Conservation (phyloP, 768 basidiomycete species). For the Lenzites betulinus region DNA sequence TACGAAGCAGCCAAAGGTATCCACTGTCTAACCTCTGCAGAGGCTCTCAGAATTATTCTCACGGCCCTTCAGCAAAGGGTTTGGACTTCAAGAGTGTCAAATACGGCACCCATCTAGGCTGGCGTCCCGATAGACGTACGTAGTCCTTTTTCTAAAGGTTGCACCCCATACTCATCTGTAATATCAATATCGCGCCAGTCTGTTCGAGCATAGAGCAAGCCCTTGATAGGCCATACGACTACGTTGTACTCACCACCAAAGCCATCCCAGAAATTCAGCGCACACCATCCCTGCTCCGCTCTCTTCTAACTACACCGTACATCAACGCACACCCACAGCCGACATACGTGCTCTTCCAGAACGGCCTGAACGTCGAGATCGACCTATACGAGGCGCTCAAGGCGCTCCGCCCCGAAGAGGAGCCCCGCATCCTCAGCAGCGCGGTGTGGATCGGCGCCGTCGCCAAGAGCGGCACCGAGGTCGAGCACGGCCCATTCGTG, state of each 20-base stretch:
- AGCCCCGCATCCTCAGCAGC: conserved; percentile 55
- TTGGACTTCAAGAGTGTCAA: conserved; percentile 58
- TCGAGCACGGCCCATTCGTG: conserved; percentile 56
- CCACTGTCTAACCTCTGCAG: too few relatives aligned
- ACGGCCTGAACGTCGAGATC: conserved; percentile 70
- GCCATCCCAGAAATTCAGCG: conserved; percentile 65
- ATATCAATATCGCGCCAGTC: conserved; percentile 47
- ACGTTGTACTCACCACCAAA: conserved; percentile 71
- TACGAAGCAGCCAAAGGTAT: conserved; percentile 59
- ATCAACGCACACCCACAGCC: conserved; percentile 50
- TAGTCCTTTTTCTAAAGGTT: background rate
- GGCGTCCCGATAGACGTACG: conserved; percentile 68
- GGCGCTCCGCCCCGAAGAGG: conserved; percentile 39
- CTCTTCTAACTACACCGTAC: conserved; percentile 54
- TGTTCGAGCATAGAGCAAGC: conserved; percentile 61
- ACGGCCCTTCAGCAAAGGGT: conserved; percentile 53
- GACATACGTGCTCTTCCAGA: conserved; percentile 65
- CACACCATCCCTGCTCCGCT: conserved; percentile 57
- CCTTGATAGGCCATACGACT: conserved; percentile 58
- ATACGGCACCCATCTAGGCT: conserved; percentile 57
- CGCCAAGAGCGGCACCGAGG: conserved; percentile 40
- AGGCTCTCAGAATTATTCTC: too few relatives aligned
- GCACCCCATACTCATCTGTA: background rate
- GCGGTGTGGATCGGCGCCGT: conserved; percentile 55
- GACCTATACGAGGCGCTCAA: conserved; percentile 60